These are phyloP conservation scores for Elaeis oleifera DNA, from an alignment of 202 grass and related monocot genomes.

Conservation along the genomic window DNA sequence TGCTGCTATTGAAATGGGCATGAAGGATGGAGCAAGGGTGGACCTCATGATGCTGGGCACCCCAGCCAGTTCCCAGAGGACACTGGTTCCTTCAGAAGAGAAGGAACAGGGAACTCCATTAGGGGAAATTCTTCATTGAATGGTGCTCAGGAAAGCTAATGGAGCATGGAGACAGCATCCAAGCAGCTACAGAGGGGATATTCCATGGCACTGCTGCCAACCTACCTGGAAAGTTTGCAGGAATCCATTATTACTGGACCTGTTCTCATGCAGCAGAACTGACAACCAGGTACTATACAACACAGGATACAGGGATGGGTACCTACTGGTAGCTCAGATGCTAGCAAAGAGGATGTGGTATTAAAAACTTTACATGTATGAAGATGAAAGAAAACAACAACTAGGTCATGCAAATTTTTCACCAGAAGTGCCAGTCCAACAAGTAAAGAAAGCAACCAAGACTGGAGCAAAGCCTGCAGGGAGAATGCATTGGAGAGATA, in stretches of 20 bases:
- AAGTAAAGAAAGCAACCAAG: slow-evolving; percentile 39
- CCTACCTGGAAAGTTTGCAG: slow-evolving; percentile 76
- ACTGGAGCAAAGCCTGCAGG: slow-evolving; percentile 53
- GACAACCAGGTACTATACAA: slow-evolving; percentile 93
- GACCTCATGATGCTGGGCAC: slow-evolving; percentile 77
- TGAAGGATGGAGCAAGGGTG: slow-evolving; percentile 55
- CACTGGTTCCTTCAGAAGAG: slow-evolving; percentile 78
- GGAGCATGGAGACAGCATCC: slow-evolving; percentile 66
- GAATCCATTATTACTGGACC: slow-evolving; percentile 84
- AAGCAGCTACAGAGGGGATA: slow-evolving; percentile 58
- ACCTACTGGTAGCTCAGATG: slow-evolving; percentile 50
- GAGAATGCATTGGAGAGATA: slow-evolving; percentile 91
- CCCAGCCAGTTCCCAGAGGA: slow-evolving; percentile 96
- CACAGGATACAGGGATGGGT: slow-evolving; percentile 59
- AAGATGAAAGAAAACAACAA: slow-evolving; percentile 95
- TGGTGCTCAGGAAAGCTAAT: slow-evolving; percentile 89
- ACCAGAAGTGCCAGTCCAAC: slow-evolving; percentile 56
- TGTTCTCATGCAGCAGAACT: slow-evolving; percentile 83
- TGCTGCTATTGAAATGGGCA: slow-evolving; percentile 38
- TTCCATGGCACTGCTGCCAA: slow-evolving; percentile 56
- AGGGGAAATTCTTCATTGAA: slow-evolving; percentile 66
- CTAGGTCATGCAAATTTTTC: slow-evolving; percentile 55
- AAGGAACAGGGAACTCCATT: slow-evolving; percentile 86
- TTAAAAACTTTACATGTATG: slow-evolving; percentile 98
- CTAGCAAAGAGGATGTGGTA: slow-evolving; percentile 44